These are phyloP conservation scores for Phaeophleospora eucalypticola DNA, from an alignment of 2,329 filamentous ascomycete species.

Conservation along the genomic window DNA sequence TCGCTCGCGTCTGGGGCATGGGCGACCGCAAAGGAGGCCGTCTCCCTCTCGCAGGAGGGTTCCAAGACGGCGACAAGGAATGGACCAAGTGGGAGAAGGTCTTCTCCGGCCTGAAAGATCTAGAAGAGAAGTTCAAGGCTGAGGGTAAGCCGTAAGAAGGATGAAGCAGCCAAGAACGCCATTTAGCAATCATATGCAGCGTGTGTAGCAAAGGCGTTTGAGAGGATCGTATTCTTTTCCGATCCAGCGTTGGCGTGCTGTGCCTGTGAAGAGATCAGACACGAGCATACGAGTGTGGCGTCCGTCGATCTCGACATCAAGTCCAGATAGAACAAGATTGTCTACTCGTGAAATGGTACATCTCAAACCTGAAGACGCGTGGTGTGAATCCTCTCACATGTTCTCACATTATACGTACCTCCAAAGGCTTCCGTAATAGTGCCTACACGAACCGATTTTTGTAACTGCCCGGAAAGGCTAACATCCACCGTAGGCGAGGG, in stretches of 20 bases:
- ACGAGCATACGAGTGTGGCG: too few relatives aligned
- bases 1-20: constrained; percentile 55
- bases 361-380: too few relatives aligned
- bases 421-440: too few relatives aligned
- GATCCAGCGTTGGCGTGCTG: too few relatives aligned
- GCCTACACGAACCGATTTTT: too few relatives aligned
- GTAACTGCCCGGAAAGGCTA: not conserved
- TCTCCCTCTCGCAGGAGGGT: constrained; percentile 55
- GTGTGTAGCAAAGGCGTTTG: not conserved
- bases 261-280: too few relatives aligned
- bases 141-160: constrained; percentile 21
- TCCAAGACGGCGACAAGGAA: constrained; percentile 55
- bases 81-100: constrained; percentile 53
- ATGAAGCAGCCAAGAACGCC: too few relatives aligned
- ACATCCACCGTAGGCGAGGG: too few relatives aligned
- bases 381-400: not conserved
- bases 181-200: too few relatives aligned
- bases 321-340: too few relatives aligned
- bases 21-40: constrained; percentile 58
- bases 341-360: not conserved
- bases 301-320: too few relatives aligned
- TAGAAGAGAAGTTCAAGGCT: constrained; percentile 38
- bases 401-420: not conserved
- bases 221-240: too few relatives aligned
- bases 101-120: constrained; percentile 42